These are phyloP conservation scores for Papilionanthe hybrid DNA, from an alignment of 116 monocot species.

Conservation along the genomic window DNA sequence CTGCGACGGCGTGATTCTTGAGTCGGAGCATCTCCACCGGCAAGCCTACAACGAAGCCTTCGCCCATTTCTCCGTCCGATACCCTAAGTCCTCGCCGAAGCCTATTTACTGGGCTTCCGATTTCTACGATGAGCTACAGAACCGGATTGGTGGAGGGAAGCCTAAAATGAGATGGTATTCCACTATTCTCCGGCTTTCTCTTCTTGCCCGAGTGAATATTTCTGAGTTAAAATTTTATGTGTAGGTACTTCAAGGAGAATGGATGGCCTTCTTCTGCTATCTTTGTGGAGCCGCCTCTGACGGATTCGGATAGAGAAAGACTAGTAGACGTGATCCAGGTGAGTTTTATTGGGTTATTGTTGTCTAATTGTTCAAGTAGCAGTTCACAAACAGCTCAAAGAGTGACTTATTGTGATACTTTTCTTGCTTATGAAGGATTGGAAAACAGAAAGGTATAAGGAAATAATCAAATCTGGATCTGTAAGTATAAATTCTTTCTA, in stretches of 20 bases:
- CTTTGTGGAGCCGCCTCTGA: constrained; percentile 42
- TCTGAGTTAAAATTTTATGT: not conserved
- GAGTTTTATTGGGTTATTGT: constrained; percentile 1
- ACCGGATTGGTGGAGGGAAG: constrained; percentile 89
- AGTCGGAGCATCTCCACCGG: constrained; percentile 99
- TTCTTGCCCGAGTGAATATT: not conserved
- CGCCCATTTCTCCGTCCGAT: constrained; percentile 72
- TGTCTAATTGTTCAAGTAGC: no score
- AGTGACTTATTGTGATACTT: constrained; percentile 3
- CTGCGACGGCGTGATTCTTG: constrained; percentile 96
- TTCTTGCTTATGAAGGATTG: constrained; percentile 58
- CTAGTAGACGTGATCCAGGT: constrained; percentile 80
- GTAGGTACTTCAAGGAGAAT: constrained; percentile 86
- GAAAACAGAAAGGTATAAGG: constrained; percentile 98
- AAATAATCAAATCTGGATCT: constrained; percentile 80
- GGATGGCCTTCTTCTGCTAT: constrained; percentile 89
- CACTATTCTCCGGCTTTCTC: not conserved
- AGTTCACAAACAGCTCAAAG: not conserved
- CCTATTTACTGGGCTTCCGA: constrained; percentile 54
- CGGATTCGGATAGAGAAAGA: constrained; percentile 47
- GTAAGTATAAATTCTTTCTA: constrained; percentile 35
- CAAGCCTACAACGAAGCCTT: constrained; percentile 98
- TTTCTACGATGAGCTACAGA: constrained; percentile 93
- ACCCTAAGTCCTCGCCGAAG: constrained; percentile 30
- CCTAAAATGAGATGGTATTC: constrained; percentile 95